A percentile compares a stretch with the other conserved stretches of the same genome.
These are phyloP conservation scores for Ceratocystis cacaofunesta DNA, from an alignment of 2,329 filamentous ascomycete species.

Conservation along the genomic window DNA sequence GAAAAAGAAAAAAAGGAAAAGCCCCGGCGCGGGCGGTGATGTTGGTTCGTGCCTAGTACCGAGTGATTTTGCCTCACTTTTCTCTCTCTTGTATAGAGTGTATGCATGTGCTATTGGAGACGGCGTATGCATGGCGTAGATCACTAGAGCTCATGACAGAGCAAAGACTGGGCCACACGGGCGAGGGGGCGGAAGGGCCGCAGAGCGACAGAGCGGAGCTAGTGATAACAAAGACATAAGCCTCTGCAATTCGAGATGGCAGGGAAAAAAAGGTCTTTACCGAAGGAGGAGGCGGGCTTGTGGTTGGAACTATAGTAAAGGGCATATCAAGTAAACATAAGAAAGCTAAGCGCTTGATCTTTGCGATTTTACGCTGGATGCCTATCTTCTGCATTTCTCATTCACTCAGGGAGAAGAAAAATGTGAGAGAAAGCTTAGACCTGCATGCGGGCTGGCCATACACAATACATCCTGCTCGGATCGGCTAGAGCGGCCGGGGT, in stretches of 20 bases:
- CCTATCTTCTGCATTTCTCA: too few relatives aligned
- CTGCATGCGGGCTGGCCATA: not conserved
- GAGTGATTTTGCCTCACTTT: not conserved
- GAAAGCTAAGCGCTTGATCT: too few relatives aligned
- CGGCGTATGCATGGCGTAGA: not conserved
- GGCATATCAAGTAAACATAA: not conserved
- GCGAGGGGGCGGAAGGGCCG: not conserved
- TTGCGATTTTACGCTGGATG: too few relatives aligned
- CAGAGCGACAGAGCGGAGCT: not conserved
- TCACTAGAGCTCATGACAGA: not conserved
- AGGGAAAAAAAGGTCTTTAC: not conserved
- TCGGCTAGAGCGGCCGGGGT: not conserved
- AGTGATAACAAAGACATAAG: not conserved
- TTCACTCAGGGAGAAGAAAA: not conserved
- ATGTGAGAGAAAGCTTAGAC: not conserved
- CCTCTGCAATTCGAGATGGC: not conserved
- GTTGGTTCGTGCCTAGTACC: not conserved
- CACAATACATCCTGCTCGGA: not conserved
- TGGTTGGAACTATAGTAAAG: not conserved
- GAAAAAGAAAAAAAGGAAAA: too few relatives aligned
- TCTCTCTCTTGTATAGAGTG: too few relatives aligned
- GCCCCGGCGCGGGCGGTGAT: not conserved
- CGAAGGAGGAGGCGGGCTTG: not conserved
- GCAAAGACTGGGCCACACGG: not conserved
- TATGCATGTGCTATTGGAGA: not conserved